Base-by-base conservation (phyloP, 1,139 yeast species). In the Yamadazyma taylorii region DNA sequence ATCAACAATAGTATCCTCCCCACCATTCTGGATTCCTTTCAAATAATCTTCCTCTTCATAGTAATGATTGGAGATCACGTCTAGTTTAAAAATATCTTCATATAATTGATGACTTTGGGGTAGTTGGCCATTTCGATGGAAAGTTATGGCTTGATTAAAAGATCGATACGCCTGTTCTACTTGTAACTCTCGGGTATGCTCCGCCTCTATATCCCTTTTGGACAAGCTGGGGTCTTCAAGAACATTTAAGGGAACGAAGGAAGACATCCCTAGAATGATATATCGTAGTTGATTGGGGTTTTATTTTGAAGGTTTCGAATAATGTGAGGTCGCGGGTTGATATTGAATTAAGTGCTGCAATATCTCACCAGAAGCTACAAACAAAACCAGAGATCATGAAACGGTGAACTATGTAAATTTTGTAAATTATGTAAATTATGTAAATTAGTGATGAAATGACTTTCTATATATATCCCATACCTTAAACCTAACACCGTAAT, bases 101-200 rank as follows among this genome's bases (percentile, higher is more conserved):
- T 89, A 92, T 15, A 67, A 60, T 2, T 52, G 51, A 34, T 73
- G 73, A 0, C 97, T 84, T 2, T 63, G 69, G 0, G 57, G 60
- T 40, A 70, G 72, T 3, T 75, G 55, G 4, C 68, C 62, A 1
- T 63, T 56, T 45, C 79, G 78, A 46, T 92, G 95, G 10, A 66
- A 63, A 10, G 61, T 58, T 27, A 94, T 63, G 0, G 96, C 96
- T 21, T 64, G 61, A 49, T 88, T 89, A 56, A 85, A 88, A 12
- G 81, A 62, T 48, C 79, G 79, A 57, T 85, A 83, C 3, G 96
- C 95, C 53, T 85, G 86, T 59, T 94, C 98, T 13, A 92, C 81
- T 67, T 88, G 79, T 26, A 77, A 83, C 52, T 92, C 98, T 38
- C 96, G 66, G 1, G 97, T 85, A 52, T 89, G 95, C 47, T 88